phyloP scores from a whole-genome alignment of 805 yeast genomes.

The Candida taoyuanica region DNA sequence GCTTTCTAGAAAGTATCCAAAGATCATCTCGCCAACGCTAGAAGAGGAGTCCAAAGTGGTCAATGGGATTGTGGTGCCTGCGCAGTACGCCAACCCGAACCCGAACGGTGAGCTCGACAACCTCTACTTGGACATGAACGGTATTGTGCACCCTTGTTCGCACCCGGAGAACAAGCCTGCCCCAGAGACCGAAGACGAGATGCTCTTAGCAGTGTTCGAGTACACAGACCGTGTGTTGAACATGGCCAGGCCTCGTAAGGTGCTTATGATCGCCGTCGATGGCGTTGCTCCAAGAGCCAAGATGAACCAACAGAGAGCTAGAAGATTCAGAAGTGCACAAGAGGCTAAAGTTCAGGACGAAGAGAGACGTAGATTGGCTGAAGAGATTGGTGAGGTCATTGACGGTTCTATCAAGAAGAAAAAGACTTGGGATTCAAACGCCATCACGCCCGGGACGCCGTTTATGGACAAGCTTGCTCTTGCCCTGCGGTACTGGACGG shows the following conservation, averaged over 20 bases:
- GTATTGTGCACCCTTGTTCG: slow-evolving; percentile 98
- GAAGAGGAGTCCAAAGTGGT: slow-evolving; percentile 62
- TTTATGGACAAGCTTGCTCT: slow-evolving; percentile 87
- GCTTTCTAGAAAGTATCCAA: slow-evolving; percentile 90
- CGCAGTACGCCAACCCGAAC: slow-evolving; percentile 68
- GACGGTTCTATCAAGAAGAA: slow-evolving; percentile 72
- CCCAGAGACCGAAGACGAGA: slow-evolving; percentile 94
- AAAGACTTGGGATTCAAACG: slow-evolving; percentile 82
- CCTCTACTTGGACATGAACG: slow-evolving; percentile 94
- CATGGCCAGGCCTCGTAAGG: slow-evolving; percentile 94
- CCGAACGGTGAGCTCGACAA: slow-evolving; percentile 97
- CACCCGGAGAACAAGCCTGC: slow-evolving; percentile 97
- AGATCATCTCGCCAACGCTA: slow-evolving; percentile 84
- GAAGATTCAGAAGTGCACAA: slow-evolving; percentile 90
- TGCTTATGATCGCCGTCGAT: slow-evolving; percentile 94
- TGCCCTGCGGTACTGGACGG: slow-evolving; percentile 81
- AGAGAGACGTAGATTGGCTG: slow-evolving; percentile 49
- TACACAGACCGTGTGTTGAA: slow-evolving; percentile 88
- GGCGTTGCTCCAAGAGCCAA: slow-evolving; percentile 99
- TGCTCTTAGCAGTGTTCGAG: slow-evolving; percentile 89
- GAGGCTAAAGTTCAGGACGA: slow-evolving; percentile 87
- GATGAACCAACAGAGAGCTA: slow-evolving; percentile 95
- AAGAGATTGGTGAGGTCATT: slow-evolving; percentile 52
- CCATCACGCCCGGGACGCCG: slow-evolving; percentile 96
- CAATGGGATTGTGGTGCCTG: slow-evolving; percentile 60